Evolutionary conservation across 2,329 filamentous ascomycete genomes (phyloP).

Genomic region (Cladorrhinum sp.): DNA sequence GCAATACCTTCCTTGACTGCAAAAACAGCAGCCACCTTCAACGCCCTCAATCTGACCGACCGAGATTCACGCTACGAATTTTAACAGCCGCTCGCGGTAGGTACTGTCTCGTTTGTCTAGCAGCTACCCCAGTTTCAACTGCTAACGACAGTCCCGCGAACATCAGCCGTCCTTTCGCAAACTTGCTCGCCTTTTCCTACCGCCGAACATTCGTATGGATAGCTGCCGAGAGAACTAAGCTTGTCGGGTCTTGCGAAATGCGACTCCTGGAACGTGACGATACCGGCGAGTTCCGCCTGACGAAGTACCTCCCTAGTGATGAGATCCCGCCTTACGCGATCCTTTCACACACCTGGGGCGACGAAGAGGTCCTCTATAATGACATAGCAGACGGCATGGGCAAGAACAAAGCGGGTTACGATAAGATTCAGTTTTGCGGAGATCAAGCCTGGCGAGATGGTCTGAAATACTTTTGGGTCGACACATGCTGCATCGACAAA

Average conservation of each 20-base stretch:
- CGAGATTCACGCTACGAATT: too few relatives aligned
- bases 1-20: too few relatives aligned
- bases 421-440: conserved; percentile 9
- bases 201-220: conserved; percentile 6
- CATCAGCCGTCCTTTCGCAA: conserved; percentile 2
- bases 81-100: too few relatives aligned
- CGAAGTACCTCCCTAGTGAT: neutral
- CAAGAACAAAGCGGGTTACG: conserved; percentile 6
- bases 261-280: conserved; percentile 19
- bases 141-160: conserved; percentile 1
- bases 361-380: conserved; percentile 12
- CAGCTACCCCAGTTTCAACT: too few relatives aligned
- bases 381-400: neutral
- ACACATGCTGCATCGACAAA: conserved; percentile 22
- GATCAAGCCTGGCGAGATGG: neutral
- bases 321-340: conserved; percentile 18
- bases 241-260: conserved; percentile 11
- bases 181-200: conserved; percentile 8
- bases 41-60: too few relatives aligned
- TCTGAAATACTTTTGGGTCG: conserved; percentile 3
- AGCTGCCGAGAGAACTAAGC: conserved; percentile 10
- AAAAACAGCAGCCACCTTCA: too few relatives aligned
- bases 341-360: conserved; percentile 16
- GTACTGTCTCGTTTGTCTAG: too few relatives aligned
- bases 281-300: conserved; percentile 19